These are phyloP conservation scores for Wallemia hederae DNA, from an alignment of 1,284 basidiomycete genomes.

Conservation along the genomic window DNA sequence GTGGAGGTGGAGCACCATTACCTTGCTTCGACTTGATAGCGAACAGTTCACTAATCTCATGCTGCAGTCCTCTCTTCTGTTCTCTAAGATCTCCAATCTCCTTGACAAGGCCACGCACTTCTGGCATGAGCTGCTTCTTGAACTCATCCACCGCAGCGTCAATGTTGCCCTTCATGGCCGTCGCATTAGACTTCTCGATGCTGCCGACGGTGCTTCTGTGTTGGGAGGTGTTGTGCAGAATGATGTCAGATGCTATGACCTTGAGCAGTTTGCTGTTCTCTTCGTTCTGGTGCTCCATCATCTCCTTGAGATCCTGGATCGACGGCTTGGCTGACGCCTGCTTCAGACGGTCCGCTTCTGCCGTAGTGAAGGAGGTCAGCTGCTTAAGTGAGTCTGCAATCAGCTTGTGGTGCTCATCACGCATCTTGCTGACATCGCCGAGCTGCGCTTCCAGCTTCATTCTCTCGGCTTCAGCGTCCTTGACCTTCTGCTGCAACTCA, in stretches of 20 bases:
- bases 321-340: not conserved
- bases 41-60: constrained; percentile 1
- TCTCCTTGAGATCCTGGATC: not conserved
- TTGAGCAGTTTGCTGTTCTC: not conserved
- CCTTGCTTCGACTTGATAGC: constrained; percentile 1
- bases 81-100: constrained; percentile 1
- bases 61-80: not conserved
- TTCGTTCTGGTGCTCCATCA: not conserved
- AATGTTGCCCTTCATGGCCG: not conserved
- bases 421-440: not conserved
- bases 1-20: not conserved
- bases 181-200: not conserved
- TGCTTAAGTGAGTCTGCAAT: not conserved
- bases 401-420: not conserved
- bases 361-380: not conserved
- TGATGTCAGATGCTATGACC: not conserved
- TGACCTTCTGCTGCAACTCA: not conserved
- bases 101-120: not conserved
- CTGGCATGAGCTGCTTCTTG: not conserved
- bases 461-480: not conserved
- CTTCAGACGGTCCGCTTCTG: not conserved
- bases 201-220: not conserved
- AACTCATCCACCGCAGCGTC: not conserved
- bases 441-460: not conserved
- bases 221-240: not conserved